Evolutionary conservation across 441 rosid genomes (phyloP), one percentile per base, ranked within the genome.

Genomic region (Gossypium davidsonii): DNA sequence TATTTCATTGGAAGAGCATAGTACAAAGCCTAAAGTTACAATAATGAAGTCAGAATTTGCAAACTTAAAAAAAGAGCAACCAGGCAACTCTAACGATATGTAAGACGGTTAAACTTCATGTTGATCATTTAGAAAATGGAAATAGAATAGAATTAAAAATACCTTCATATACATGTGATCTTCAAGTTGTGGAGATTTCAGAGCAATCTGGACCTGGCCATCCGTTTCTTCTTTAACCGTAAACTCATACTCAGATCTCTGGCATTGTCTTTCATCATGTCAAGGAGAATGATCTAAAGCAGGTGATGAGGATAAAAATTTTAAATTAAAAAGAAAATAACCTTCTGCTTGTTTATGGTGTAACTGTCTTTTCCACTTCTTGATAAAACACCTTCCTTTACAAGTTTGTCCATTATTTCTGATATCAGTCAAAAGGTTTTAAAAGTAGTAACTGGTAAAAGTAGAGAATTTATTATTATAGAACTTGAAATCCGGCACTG

Each of bases 321-420:
- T 25, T 18, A 73, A 52, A 67, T 44, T 11, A 57, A 20, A 42
- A 18, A 46, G 39, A 49, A 53, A 10, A 14, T 49, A 74, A 88
- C 97, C 96, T 90, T 87, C 53, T 74, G 80, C 78, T 80, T 92
- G 81, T 75, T 86, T 72, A 75, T 85, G 67, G 76, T 79, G 88
- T 85, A 93, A 51, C 71, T 57, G 78, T 93, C 98, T 18, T 82
- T 77, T 69, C 91, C 96, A 23, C 79, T 77, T 76, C 85, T 89
- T 44, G 83, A 78, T 74, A 95, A 52, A 73, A 84, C 37, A 49
- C 96, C 93, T 78, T 85, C 95, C 76, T 81, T 83, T 63, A 84
- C 92, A 74, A 93, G 94, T 83, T 88, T 91, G 78, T 84, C 93
- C 89, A 90, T 80, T 74, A 95, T 90, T 81, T 91, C 98, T 95